Evolutionary conservation across 495 filamentous ascomycete species (phyloP).

Genomic region (Penicillium paradoxum): DNA sequence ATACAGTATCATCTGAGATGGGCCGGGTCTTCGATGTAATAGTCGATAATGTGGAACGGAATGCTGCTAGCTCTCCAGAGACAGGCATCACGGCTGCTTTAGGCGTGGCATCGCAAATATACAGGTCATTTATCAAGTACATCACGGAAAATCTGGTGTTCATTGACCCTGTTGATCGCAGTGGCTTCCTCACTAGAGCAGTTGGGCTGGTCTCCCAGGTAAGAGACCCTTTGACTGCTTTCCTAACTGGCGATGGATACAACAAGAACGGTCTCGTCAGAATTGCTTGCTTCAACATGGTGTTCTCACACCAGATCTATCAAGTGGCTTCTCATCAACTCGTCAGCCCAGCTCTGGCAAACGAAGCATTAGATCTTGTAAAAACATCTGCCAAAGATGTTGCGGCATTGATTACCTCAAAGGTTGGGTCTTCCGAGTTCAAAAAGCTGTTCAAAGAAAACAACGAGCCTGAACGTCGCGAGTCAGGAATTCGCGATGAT

Average conservation of each 20-base stretch:
- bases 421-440: conserved; percentile 46
- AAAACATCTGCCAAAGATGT: conserved; percentile 29
- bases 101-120: conserved; percentile 9
- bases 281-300: conserved; percentile 31
- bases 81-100: not conserved
- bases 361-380: conserved; percentile 26
- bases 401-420: conserved; percentile 35
- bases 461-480: conserved; percentile 47
- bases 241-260: conserved; percentile 13
- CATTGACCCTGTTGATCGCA: conserved; percentile 47
- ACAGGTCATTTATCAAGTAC: conserved; percentile 43
- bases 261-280: conserved; percentile 17
- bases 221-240: conserved; percentile 23
- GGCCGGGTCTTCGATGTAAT: conserved; percentile 55
- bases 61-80: conserved; percentile 2
- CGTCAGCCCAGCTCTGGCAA: conserved; percentile 19
- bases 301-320: conserved; percentile 38
- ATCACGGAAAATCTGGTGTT: conserved; percentile 47
- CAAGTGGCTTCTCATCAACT: conserved; percentile 39
- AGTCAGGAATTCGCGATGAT: conserved; percentile 61
- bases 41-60: conserved; percentile 22
- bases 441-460: conserved; percentile 59
- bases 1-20: conserved; percentile 62
- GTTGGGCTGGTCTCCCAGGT: conserved; percentile 26
- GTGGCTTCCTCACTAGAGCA: conserved; percentile 32